phyloP scores from a whole-genome alignment of 2,329 filamentous ascomycete genomes.

The Raffaelea ambrosiae region DNA sequence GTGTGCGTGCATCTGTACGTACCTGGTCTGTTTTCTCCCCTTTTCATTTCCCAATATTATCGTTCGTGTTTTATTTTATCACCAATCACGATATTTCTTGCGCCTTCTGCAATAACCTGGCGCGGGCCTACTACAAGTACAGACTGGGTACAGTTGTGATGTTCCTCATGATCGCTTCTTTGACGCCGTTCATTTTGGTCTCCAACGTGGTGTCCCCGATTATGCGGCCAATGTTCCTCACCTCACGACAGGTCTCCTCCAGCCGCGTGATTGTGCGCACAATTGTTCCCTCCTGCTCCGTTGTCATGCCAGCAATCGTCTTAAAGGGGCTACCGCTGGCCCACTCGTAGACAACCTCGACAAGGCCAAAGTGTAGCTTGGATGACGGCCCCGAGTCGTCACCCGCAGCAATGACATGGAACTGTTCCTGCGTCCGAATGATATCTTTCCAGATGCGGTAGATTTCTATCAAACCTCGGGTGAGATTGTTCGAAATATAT shows the following conservation, averaged over 20 bases:
- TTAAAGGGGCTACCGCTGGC: constrained; percentile 97
- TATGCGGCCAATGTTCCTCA: constrained; percentile 92
- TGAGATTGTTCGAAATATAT: constrained; percentile 70
- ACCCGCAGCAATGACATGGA: constrained; percentile 84
- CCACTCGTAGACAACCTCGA: constrained; percentile 99
- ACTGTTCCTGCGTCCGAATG: constrained; percentile 77
- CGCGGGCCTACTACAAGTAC: constrained; percentile 60
- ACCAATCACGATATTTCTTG: no score
- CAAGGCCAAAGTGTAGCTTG: constrained; percentile 80
- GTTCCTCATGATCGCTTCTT: constrained; percentile 96
- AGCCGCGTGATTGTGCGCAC: constrained; percentile 88
- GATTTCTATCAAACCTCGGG: constrained; percentile 77
- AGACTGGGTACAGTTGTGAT: constrained; percentile 83
- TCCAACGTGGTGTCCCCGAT: constrained; percentile 91
- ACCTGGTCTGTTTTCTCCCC: not conserved
- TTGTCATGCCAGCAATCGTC: constrained; percentile 90
- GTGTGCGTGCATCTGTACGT: no score
- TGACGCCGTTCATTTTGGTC: constrained; percentile 92
- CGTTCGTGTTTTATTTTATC: not conserved
- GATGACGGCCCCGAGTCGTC: constrained; percentile 89
- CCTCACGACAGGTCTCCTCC: constrained; percentile 93
- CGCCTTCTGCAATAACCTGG: not conserved
- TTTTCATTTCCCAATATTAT: not conserved
- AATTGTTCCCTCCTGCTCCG: constrained; percentile 95
- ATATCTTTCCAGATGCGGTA: constrained; percentile 87